These are phyloP conservation scores for Protea cynaroides DNA, from an alignment of 164 flowering plant genomes.

Conservation along the genomic window DNA sequence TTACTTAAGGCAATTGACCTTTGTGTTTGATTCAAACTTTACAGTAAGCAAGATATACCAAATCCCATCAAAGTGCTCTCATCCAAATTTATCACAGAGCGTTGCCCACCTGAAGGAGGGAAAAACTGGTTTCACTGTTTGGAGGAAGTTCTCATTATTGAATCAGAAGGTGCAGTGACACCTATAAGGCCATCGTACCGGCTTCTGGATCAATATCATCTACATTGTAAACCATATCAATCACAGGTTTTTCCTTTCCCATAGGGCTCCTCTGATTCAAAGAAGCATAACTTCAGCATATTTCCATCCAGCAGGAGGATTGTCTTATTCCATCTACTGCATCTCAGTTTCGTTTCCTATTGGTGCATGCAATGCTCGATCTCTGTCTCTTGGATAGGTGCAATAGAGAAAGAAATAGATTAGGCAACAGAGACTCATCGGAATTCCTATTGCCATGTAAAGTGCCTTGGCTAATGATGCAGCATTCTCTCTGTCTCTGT, in stretches of 20 bases:
- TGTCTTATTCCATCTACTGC: constrained; percentile 42
- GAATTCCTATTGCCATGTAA: constrained; percentile 64
- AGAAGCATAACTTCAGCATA: constrained; percentile 15
- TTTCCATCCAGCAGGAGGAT: constrained; percentile 17
- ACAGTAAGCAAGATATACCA: too few relatives aligned
- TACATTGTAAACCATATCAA: constrained; percentile 40
- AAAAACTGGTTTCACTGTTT: too few relatives aligned
- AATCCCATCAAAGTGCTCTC: too few relatives aligned
- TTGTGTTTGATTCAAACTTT: too few relatives aligned
- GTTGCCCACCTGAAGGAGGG: too few relatives aligned
- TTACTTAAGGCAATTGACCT: too few relatives aligned
- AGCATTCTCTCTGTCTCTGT: constrained; percentile 78
- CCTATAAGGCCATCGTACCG: too few relatives aligned
- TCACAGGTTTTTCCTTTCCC: constrained; percentile 26
- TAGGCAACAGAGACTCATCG: constrained; percentile 72
- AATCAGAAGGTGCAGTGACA: too few relatives aligned
- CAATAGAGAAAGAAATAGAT: constrained; percentile 72
- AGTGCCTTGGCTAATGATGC: constrained; percentile 79
- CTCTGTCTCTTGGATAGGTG: constrained; percentile 85
- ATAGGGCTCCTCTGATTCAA: constrained; percentile 20
- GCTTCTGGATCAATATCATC: constrained; percentile 18
- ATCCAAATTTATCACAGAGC: background rate
- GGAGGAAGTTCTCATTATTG: too few relatives aligned
- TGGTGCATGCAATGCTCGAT: constrained; percentile 57
- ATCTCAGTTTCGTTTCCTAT: constrained; percentile 77